These are phyloP conservation scores for Trifolium subterraneum DNA, from an alignment of 306 rosid species.

Conservation along the genomic window DNA sequence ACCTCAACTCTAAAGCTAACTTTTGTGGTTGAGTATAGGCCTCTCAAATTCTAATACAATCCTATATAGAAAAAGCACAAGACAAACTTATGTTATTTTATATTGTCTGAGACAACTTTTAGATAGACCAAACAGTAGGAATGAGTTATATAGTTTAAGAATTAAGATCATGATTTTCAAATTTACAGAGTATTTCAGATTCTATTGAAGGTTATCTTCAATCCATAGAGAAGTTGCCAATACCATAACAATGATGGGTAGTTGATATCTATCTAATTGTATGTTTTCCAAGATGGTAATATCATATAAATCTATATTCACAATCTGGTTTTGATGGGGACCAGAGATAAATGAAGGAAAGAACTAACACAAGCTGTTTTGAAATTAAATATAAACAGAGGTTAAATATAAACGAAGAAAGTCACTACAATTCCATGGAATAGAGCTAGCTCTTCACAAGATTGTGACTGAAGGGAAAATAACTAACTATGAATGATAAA, in stretches of 20 bases:
- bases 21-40: too few relatives aligned
- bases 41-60: too few relatives aligned
- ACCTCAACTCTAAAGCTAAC: too few relatives aligned
- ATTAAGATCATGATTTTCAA: constrained; percentile 25
- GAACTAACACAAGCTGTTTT: neutral
- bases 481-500: neutral
- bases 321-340: neutral
- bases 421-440: neutral
- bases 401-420: neutral
- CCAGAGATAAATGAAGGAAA: neutral
- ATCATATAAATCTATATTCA: neutral
- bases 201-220: constrained; percentile 29
- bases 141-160: constrained; percentile 18
- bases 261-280: neutral
- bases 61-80: constrained; percentile 10
- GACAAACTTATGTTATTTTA: constrained; percentile 5
- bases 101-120: constrained; percentile 1
- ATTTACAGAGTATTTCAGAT: neutral
- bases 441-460: neutral
- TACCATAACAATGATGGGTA: neutral
- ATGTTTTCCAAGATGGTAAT: constrained; percentile 6
- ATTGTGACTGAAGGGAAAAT: neutral
- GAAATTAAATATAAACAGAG: neutral
- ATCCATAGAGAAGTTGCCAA: constrained; percentile 13
- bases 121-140: constrained; percentile 27